These are phyloP conservation scores for Rhododendron griersonianum DNA, from an alignment of 148 eudicot genomes.

Conservation along the genomic window DNA sequence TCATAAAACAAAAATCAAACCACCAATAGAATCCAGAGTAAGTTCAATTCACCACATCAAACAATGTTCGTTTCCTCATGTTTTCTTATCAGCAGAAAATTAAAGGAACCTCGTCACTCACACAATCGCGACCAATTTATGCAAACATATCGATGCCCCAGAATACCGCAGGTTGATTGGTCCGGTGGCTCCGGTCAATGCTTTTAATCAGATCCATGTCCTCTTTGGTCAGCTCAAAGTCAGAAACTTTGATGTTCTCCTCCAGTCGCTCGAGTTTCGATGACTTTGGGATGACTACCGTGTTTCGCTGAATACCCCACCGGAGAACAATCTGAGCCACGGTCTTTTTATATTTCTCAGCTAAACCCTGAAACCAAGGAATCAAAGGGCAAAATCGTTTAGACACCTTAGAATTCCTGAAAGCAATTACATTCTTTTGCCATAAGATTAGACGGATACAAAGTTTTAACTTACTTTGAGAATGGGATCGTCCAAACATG, in stretches of 20 bases:
- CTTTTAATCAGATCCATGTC: conserved; percentile 73
- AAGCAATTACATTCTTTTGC: background rate
- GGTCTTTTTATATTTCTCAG: conserved; percentile 71
- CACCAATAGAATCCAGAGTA: no score
- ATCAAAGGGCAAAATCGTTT: background rate
- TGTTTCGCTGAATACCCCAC: conserved; percentile 83
- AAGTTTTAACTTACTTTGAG: conserved; percentile 53
- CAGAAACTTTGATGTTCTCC: conserved; percentile 62
- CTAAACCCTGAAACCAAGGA: conserved; percentile 38
- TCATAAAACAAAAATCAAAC: no score
- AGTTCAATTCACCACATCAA: background rate
- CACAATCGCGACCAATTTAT: background rate
- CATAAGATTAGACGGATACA: background rate
- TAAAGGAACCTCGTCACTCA: background rate
- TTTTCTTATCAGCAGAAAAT: background rate
- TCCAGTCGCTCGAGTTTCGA: conserved; percentile 70
- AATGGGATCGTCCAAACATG: conserved; percentile 85
- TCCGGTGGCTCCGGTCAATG: conserved; percentile 67
- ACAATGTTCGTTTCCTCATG: background rate
- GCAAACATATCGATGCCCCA: conserved; percentile 89
- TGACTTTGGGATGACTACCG: conserved; percentile 78
- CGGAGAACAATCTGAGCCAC: conserved; percentile 82
- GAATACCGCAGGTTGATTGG: conserved; percentile 76
- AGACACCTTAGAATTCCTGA: background rate
- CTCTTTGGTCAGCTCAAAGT: conserved; percentile 69